Percentiles rank a stretch among this genome's conserved stretches.
Conservation (phyloP, 371 early-diverging fungal genomes). For the Zopfochytrium polystomum region DNA sequence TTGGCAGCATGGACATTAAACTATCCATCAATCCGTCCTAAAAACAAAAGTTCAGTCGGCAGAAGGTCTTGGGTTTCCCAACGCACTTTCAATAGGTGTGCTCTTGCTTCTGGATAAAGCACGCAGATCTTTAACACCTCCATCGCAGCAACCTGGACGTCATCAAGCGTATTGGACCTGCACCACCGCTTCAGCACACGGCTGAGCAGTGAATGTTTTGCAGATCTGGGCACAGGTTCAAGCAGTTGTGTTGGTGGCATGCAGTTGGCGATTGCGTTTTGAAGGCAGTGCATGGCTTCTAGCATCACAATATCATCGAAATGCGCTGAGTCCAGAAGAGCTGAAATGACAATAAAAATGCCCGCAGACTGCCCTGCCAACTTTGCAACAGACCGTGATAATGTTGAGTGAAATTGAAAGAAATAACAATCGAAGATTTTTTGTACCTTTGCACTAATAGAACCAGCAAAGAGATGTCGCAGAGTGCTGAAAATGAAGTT, state of each 20-base stretch:
- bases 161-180: neutral
- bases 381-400: neutral
- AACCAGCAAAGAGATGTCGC: too few species aligned
- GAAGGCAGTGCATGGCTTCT: conserved; percentile 24
- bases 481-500: neutral
- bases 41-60: neutral
- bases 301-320: conserved; percentile 11
- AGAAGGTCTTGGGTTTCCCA: neutral
- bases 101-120: conserved; percentile 10
- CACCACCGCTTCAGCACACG: conserved; percentile 9
- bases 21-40: conserved; percentile 12
- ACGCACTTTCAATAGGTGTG: conserved; percentile 24
- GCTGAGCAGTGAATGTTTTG: neutral
- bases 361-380: too few species aligned
- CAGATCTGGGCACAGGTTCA: too few species aligned
- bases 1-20: conserved; percentile 4
- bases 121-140: conserved; percentile 26
- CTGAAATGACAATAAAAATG: neutral
- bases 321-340: conserved; percentile 2
- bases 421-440: neutral
- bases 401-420: neutral
- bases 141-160: conserved; percentile 16
- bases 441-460: too few species aligned
- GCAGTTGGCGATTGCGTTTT: conserved; percentile 26
- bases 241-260: conserved; percentile 9